Evolutionary conservation across 2,329 filamentous ascomycete species (phyloP).

Genomic region (Aspergillus clavatus): DNA sequence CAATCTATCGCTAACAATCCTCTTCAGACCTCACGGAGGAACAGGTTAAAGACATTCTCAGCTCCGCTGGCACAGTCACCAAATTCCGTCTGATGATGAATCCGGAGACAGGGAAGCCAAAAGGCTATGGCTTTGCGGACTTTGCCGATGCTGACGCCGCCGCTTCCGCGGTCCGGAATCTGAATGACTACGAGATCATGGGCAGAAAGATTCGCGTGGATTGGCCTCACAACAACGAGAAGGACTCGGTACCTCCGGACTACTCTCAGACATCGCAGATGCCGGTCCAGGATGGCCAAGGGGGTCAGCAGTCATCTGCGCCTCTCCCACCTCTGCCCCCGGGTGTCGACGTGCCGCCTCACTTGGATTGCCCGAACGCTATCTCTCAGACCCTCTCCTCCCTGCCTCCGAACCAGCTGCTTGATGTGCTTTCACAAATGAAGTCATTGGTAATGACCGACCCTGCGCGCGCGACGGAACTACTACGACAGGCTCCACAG

Average conservation of each 20-base stretch:
- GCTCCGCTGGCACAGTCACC: constrained; percentile 80
- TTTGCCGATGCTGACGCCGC: constrained; percentile 90
- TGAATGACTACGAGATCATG: constrained; percentile 95
- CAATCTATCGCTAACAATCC: constrained; percentile 8
- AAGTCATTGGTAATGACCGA: constrained; percentile 81
- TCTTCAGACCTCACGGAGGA: constrained; percentile 85
- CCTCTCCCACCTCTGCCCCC: constrained; percentile 74
- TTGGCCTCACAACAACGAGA: constrained; percentile 87
- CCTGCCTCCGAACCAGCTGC: constrained; percentile 78
- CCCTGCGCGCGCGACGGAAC: constrained; percentile 75
- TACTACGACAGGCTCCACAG: constrained; percentile 84
- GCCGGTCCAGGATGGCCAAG: constrained; percentile 34
- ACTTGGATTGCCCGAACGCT: constrained; percentile 78
- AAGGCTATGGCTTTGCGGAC: constrained; percentile 95
- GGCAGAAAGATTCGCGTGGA: constrained; percentile 90
- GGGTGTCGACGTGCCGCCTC: constrained; percentile 76
- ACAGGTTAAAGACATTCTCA: constrained; percentile 91
- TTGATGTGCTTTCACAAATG: constrained; percentile 92
- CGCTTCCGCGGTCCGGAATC: constrained; percentile 86
- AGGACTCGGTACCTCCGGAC: constrained; percentile 56
- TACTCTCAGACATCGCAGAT: constrained; percentile 41
- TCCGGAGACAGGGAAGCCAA: constrained; percentile 87
- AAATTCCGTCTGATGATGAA: constrained; percentile 94
- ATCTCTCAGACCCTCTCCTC: constrained; percentile 88
- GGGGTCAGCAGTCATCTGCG: constrained; percentile 44